A percentile compares a stretch with the other conserved stretches of the same genome.
Evolutionary conservation across 805 yeast genomes (phyloP).

Genomic region (Candida taoyuanica): DNA sequence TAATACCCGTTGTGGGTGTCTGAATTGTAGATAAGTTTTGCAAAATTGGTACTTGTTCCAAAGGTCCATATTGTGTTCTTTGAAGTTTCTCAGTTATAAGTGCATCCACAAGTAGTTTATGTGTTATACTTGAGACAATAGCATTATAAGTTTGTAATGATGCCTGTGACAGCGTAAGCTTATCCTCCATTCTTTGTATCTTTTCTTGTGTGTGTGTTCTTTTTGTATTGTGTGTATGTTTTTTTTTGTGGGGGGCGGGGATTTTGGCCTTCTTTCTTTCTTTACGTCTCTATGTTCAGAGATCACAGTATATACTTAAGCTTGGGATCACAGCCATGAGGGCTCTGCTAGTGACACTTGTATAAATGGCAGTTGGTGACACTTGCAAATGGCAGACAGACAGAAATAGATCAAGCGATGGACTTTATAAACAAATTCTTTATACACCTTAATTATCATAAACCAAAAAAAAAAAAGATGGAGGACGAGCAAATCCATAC

Average conservation of each 20-base stretch:
- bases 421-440: too few relatives aligned
- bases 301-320: too few relatives aligned
- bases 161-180: constrained; percentile 9
- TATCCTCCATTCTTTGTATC: neutral
- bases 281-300: too few relatives aligned
- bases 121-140: constrained; percentile 8
- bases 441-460: too few relatives aligned
- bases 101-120: constrained; percentile 14
- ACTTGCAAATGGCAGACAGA: too few relatives aligned
- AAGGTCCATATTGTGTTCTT: constrained; percentile 12
- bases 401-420: too few relatives aligned
- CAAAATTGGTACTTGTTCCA: constrained; percentile 11
- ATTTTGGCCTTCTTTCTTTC: too few relatives aligned
- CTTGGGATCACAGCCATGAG: neutral
- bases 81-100: constrained; percentile 11
- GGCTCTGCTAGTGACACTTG: neutral
- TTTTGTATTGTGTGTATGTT: too few relatives aligned
- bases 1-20: constrained; percentile 5
- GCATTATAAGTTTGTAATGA: constrained; percentile 8
- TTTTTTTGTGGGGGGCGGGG: too few relatives aligned
- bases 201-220: too few relatives aligned
- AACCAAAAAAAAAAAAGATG: neutral
- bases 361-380: neutral
- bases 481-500: constrained; percentile 5
- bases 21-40: constrained; percentile 4